A percentile compares a stretch with the other conserved stretches of the same genome.
phyloP scores from a whole-genome alignment of 495 filamentous ascomycete genomes.

The Podospora bellae-mahoneyi region DNA sequence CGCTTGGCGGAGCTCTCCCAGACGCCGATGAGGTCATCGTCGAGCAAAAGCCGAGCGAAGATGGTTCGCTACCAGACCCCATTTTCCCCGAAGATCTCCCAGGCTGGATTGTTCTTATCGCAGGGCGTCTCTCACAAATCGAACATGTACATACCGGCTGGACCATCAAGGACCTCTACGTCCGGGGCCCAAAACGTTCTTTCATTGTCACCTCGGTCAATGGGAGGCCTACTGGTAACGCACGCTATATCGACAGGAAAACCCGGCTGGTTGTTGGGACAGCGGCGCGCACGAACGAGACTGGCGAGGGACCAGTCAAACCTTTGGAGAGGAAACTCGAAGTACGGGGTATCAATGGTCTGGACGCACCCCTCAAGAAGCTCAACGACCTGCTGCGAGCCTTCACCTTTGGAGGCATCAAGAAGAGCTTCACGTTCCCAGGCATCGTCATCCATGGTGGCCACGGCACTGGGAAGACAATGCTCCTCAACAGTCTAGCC shows the following conservation, averaged over 20 bases:
- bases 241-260: conserved; percentile 37
- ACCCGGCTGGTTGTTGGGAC: conserved; percentile 37
- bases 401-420: conserved; percentile 43
- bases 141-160: conserved; percentile 50
- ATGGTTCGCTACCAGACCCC: conserved; percentile 12
- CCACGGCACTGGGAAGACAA: conserved; percentile 77
- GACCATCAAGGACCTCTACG: conserved; percentile 45
- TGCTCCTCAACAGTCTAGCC: conserved; percentile 64
- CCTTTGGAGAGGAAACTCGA: conserved; percentile 33
- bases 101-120: conserved; percentile 30
- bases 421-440: conserved; percentile 38
- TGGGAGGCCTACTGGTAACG: conserved; percentile 36
- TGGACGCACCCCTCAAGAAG: conserved; percentile 58
- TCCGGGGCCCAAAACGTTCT: conserved; percentile 44
- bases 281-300: background rate
- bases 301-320: conserved; percentile 15
- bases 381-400: conserved; percentile 65
- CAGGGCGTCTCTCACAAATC: conserved; percentile 35
- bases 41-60: conserved; percentile 22
- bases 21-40: conserved; percentile 44
- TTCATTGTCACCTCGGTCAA: conserved; percentile 49
- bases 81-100: conserved; percentile 23
- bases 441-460: conserved; percentile 76
- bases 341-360: conserved; percentile 56
- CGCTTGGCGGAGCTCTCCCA: conserved; percentile 32